Conservation (phyloP, 257 asterid genomes). For the Fraxinus pennsylvanica region DNA sequence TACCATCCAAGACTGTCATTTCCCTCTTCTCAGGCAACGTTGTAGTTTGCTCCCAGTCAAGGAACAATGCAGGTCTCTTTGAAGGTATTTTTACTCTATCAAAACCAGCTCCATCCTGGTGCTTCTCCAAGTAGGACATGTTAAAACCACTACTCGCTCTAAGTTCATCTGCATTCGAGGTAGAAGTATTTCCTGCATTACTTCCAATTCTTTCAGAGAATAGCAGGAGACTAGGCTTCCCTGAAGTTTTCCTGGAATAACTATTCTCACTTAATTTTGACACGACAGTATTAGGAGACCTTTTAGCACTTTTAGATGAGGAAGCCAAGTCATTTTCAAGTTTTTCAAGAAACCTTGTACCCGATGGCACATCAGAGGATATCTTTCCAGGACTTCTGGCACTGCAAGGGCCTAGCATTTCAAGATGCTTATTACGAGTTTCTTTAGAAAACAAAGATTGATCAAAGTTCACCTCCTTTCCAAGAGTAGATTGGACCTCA, state of each 20-base stretch:
- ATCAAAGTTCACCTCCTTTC: constrained; percentile 33
- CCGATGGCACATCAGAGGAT: constrained; percentile 35
- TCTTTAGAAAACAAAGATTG: constrained; percentile 29
- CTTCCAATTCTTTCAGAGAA: constrained; percentile 38
- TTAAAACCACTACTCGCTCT: constrained; percentile 34
- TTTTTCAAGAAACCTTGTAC: constrained; percentile 31
- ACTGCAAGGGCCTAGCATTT: constrained; percentile 31
- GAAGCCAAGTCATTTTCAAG: constrained; percentile 34
- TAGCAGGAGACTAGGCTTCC: constrained; percentile 37
- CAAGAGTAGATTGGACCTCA: constrained; percentile 32
- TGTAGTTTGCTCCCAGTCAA: constrained; percentile 37
- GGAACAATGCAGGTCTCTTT: constrained; percentile 23
- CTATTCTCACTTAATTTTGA: constrained; percentile 37
- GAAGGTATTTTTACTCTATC: constrained; percentile 34
- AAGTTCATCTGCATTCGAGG: constrained; percentile 27
- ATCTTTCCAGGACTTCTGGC: constrained; percentile 35
- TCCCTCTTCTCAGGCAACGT: constrained; percentile 46
- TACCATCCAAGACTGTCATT: constrained; percentile 30
- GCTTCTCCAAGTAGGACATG: constrained; percentile 30
- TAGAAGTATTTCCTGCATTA: constrained; percentile 33
- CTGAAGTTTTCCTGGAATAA: constrained; percentile 35
- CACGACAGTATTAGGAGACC: constrained; percentile 36
- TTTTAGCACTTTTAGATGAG: constrained; percentile 41
- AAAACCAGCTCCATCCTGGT: constrained; percentile 30
- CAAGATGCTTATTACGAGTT: constrained; percentile 30